A percentile compares a stretch with the other conserved stretches of the same genome.
phyloP scores from a whole-genome alignment of 768 basidiomycete genomes.

The Nidula microcarpa region DNA sequence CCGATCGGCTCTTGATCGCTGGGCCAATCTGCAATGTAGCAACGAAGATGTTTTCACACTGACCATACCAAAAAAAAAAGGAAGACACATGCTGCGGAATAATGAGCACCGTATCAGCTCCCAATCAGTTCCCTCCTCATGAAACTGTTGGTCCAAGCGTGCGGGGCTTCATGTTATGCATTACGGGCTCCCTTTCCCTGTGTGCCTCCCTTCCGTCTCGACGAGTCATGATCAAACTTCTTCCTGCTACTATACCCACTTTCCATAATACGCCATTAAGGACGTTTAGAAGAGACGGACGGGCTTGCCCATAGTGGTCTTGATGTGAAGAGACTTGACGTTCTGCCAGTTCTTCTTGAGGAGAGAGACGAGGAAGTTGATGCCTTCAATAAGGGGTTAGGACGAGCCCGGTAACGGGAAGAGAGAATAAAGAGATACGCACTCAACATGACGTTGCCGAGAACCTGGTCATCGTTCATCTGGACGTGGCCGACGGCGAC shows the following conservation, averaged over 20 bases:
- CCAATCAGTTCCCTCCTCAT: conserved; percentile 77
- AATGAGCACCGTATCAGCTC: conserved; percentile 60
- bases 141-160: conserved; percentile 96
- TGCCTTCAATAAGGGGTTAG: conserved; percentile 49
- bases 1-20: no score
- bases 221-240: not conserved
- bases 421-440: conserved; percentile 17
- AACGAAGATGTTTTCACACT: no score
- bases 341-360: conserved; percentile 99
- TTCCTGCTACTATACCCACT: not conserved
- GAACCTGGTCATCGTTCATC: conserved; percentile 97
- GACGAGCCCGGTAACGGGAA: not conserved
- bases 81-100: no score
- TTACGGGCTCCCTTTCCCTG: conserved; percentile 42
- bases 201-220: conserved; percentile 14
- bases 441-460: conserved; percentile 98
- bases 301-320: conserved; percentile 99
- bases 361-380: conserved; percentile 99
- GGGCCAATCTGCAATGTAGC: no score
- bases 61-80: no score
- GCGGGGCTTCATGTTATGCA: conserved; percentile 97
- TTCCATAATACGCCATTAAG: not conserved
- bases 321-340: conserved; percentile 97
- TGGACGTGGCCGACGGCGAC: conserved; percentile 97
- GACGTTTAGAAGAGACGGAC: conserved; percentile 80